Evolutionary conservation across 108 stramenopile species (phyloP), one percentile per base, ranked within the genome.

Genomic region (Cyclotella baltica): DNA sequence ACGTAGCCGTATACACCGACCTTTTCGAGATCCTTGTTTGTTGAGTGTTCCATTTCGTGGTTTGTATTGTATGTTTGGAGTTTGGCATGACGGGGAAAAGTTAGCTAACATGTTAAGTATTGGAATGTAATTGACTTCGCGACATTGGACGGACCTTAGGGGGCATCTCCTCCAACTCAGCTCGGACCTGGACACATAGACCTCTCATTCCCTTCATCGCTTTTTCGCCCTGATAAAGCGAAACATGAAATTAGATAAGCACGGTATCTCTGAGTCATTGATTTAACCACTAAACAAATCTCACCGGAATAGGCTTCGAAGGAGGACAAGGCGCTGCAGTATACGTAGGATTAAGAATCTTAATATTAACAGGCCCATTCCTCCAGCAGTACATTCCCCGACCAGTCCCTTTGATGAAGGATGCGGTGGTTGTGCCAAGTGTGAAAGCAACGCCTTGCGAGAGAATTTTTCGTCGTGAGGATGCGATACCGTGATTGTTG

Each of bases 181-280:
- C 93, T 40, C 86, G 80, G 22, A 97, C 97, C 13, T 87, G 86
- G 11, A 97, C 95, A 69, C 97, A 97, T 23, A 97, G 63, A 9
- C 94, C 94, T 38, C 88, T 80, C 88, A 97, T 93, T 11, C 97
- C 97, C 80, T 95, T 93, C 91, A 96, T 96, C 25, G 97, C 97
- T 83, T 95, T 95, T 76, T 97, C 92, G 58, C 97, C 97, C 59
- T 61, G 33, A 34, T 34, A 61, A 11, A 11, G 11, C 25, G 25
- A 25, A 56, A 56, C 52, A 53, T 20, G 20, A 20, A 4, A 53
- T 25, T 5, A 56, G 11, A 25, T 25, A 2, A 23, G 20, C 4
- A 25, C 2, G 55, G 25, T 43, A 43, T 11, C 13, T 13, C 8
- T 43, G 10, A 43, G 40, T 13, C 40, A 43, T 11, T 43, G 13